Evolutionary conservation across 176 grass and related monocot species (phyloP), one percentile per base, ranked within the genome.

Genomic region (Echinochloa phyllopogon): DNA sequence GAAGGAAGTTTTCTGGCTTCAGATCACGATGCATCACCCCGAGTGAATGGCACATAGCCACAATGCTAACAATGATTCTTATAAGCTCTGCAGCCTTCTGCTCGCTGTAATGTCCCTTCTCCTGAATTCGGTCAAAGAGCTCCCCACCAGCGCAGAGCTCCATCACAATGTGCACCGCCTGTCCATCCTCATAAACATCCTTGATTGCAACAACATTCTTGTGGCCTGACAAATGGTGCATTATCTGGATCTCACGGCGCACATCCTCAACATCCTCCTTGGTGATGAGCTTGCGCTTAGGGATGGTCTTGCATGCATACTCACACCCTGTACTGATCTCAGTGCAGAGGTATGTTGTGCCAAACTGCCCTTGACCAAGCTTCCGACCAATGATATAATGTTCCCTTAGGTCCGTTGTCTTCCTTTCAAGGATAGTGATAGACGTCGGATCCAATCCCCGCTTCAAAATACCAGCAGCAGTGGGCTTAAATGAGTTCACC

Each of bases 21-120:
- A 96, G 94, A 87, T 99, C 96, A 36, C 96, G 88, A 43, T 99
- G 96, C 90, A 99, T 99, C 51, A 99, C 94, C 41, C 96, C 96
- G 55, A 99, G 89, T 2, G 96, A 99, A 57, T 99, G 94, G 74
- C 96, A 99, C 69, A 90, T 90, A 74, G 89, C 81, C 24, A 99
- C 89, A 81, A 96, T 91, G 77, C 91, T 93, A 59, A 96, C 84
- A 77, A 99, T 89, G 55, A 99, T 99, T 65, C 88, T 92, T 76
- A 91, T 99, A 37, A 99, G 89, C 64, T 94, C 86, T 69, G 94
- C 94, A n/a, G 96, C 91, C 86, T 92, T 96, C 83, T 58, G 82
- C 84, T 99, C 94, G 11, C 94, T 91, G 85, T 92, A 92, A 90
- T 87, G 88, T 0, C 94, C 94, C 47, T 89, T 86, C 50, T 90